Conservation (phyloP, 495 filamentous ascomycete genomes). For the Neurospora sp. region DNA sequence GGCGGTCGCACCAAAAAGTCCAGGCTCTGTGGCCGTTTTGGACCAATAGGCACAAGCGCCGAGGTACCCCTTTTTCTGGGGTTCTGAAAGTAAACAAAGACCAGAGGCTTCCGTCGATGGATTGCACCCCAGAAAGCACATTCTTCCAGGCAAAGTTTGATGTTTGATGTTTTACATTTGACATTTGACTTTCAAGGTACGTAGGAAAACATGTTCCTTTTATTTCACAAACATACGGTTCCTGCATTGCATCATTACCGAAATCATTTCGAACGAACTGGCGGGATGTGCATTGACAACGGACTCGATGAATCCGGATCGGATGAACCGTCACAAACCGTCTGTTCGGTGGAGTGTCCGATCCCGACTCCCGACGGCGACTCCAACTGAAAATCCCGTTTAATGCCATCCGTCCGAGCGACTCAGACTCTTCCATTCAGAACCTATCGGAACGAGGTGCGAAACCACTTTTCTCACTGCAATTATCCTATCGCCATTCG, state of each 20-base stretch:
- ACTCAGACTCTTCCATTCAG: not conserved
- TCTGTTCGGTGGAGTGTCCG: not conserved
- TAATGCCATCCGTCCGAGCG: not conserved
- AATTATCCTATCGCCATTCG: not conserved
- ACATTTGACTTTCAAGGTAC: not conserved
- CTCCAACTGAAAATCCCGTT: not conserved
- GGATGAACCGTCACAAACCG: not conserved
- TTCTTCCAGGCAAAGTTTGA: not conserved
- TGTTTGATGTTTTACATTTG: not conserved
- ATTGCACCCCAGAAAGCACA: no score
- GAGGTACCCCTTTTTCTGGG: not conserved
- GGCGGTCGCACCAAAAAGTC: not conserved
- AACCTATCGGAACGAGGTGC: not conserved
- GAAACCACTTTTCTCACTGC: not conserved
- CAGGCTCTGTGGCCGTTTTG: not conserved
- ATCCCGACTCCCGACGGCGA: not conserved
- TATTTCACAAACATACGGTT: not conserved
- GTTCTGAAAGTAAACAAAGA: not conserved
- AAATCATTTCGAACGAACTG: not conserved
- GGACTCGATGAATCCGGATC: not conserved
- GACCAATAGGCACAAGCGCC: not conserved
- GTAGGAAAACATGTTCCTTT: not conserved
- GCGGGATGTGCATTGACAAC: not conserved
- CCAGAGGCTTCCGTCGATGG: no score
- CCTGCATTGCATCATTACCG: not conserved